Base-by-base conservation (phyloP, 352 stramenopile species). In the Phytophthora boehmeriae region DNA sequence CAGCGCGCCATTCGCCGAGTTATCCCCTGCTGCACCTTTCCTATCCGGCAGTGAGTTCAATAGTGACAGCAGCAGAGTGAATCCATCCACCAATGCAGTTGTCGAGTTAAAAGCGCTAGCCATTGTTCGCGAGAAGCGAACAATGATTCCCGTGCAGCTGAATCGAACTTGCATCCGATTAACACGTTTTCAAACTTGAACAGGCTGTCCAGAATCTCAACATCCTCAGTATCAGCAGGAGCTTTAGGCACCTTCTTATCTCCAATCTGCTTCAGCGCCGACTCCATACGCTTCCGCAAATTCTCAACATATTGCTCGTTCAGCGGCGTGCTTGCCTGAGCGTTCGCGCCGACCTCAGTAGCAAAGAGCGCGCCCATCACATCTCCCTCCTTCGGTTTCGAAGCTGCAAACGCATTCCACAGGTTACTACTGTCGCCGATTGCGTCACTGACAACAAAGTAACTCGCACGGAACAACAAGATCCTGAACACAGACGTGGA, bases 111-210 rank as follows among this genome's bases (percentile, higher is more conserved):
- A 78, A 83, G 51, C 19, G 70, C 55, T 10, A 78, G 63, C 79
- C 79, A 88, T 1, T 68, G 66, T 45, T 71, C 51, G 19, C 69
- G 58, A n/a, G 78, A 84, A 10, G 68, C 45, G 53, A 84, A 86
- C 17, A 88, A 35, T 44, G 59, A 59, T 14, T 67, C 52, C 11
- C 78, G 78, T 5, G 60, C 66, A 22, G 44, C 22, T 3, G 57
- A 30, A 38, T 77, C 59, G 20, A 83, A 88, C 52, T 81, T 80
- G 45, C 68, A 80, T 22, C 55, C 68, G 43, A 71, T 60, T 32
- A 73, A 47, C 35, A 84, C 63, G 59, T 88, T 79, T 10, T 74
- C 63, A 50, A 78, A 84, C 46, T 76, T 73, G 49, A 88, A 81
- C 10, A 81, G 51, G 16, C 51, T 73, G 42, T 86, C 60, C 27